Evolutionary conservation across 768 basidiomycete genomes (phyloP).

Genomic region (Tricholoma saponaceum): DNA sequence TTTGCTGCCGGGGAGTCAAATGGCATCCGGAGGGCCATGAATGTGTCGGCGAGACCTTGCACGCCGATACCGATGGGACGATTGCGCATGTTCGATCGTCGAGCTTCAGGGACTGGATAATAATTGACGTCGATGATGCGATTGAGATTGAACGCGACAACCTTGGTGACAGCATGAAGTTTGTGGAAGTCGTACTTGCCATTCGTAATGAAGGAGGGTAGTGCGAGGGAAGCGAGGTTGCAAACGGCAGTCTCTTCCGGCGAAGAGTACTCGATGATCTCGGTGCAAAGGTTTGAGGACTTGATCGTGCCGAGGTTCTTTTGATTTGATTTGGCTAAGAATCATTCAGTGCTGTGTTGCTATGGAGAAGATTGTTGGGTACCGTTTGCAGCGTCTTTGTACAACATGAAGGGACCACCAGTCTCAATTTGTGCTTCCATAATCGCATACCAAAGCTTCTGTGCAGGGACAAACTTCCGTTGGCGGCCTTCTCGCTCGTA

Average conservation of each 20-base stretch:
- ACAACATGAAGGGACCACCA: constrained; percentile 98
- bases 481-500: constrained; percentile 91
- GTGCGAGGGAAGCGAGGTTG: constrained; percentile 95
- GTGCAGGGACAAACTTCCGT: constrained; percentile 82
- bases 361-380: constrained; percentile 20
- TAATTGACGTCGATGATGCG: constrained; percentile 92
- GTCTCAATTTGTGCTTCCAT: constrained; percentile 98
- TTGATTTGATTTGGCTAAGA: constrained; percentile 91
- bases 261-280: constrained; percentile 97
- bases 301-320: constrained; percentile 98
- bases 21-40: constrained; percentile 95
- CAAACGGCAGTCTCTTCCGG: constrained; percentile 98
- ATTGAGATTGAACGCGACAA: constrained; percentile 91
- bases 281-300: constrained; percentile 98
- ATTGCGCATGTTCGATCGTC: constrained; percentile 92
- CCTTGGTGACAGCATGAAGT: constrained; percentile 91
- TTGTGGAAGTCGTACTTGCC: constrained; percentile 91
- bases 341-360: neutral
- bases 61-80: constrained; percentile 97
- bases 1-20: constrained; percentile 90
- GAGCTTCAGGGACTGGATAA: constrained; percentile 91
- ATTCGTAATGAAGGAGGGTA: constrained; percentile 84
- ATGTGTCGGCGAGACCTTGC: constrained; percentile 95
- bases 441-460: constrained; percentile 98
- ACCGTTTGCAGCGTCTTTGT: constrained; percentile 97